These are phyloP conservation scores for Tolypocladium tundrense DNA, from an alignment of 2,329 filamentous ascomycete species.

Conservation along the genomic window DNA sequence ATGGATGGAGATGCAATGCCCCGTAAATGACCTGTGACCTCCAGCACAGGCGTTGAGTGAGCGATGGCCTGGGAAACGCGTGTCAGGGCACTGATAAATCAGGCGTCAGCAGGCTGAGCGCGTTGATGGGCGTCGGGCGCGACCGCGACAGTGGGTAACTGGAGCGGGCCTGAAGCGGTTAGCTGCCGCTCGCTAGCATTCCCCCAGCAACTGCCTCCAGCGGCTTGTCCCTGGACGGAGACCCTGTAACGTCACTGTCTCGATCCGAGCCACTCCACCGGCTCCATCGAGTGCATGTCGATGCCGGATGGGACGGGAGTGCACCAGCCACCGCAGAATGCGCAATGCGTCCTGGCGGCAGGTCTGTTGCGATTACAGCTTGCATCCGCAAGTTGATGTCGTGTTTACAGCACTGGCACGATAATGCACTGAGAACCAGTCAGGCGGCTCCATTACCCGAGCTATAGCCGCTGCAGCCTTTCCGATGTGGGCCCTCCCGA, in stretches of 20 bases:
- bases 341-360: not conserved
- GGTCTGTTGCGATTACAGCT: too few species aligned
- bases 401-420: too few species aligned
- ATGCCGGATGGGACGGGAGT: not conserved
- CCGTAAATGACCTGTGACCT: not conserved
- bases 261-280: not conserved
- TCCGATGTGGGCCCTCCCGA: not conserved
- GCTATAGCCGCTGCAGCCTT: not conserved
- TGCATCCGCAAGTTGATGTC: too few species aligned
- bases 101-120: not conserved
- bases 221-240: too few species aligned
- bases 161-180: not conserved
- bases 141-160: not conserved
- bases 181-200: constrained; percentile 2
- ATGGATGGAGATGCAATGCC: not conserved
- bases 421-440: too few species aligned
- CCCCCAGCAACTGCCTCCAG: constrained; percentile 2
- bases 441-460: not conserved
- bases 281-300: not conserved
- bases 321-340: not conserved
- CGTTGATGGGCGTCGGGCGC: constrained; percentile 2
- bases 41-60: not conserved
- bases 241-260: not conserved
- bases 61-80: not conserved
- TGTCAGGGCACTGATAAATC: not conserved